Base-by-base conservation (phyloP, 2,329 filamentous ascomycete genomes). In the Monascus ruber region DNA sequence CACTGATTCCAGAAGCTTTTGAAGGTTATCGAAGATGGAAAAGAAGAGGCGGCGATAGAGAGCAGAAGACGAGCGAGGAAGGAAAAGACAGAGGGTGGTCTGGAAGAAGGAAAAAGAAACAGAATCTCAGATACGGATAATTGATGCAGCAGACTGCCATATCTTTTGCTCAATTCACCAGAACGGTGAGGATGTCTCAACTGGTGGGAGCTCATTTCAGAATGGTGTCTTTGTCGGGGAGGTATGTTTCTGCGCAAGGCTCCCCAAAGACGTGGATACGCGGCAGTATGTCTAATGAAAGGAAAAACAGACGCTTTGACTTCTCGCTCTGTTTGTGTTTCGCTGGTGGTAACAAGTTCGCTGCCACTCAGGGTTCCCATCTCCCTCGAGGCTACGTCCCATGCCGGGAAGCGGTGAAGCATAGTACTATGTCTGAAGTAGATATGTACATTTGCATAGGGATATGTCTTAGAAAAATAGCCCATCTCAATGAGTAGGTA, bases 1-100 rank as follows among this genome's bases (percentile, higher is more conserved):
- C 4, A 9, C 9, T 25, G 25, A 29, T 59, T 55, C 52, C 48
- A 57, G 53, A 58, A 55, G 42, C 24, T 43, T 34, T 47, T 25
- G 41, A 29, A 38, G 40, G 33, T 46, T 40, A 43, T 47, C 42
- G 33, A 32, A 17, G 24, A 5, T 25, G 37, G 31, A 33, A 32
- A 36, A 38, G 40, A 47, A 45, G 45, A 35, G 27, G 42, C 41
- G 40, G 38, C 41, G 37, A 43, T 38, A 38, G 33, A 26, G 37
- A 46, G 26, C 39, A 42, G 34, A 40, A 31, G 39, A 40, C 35
- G 38, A 24, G 39, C 34, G 26, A 25, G 25, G 27, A 7, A 9
- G 11, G 8, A 24, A 39, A 43, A 42, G 39, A 43, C 38, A 44
- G 38, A 40, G 35, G 26, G 36, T 44, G 26, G 41, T 42, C 35